phyloP scores from a whole-genome alignment of 2,329 filamentous ascomycete species.

The Cercospora sp. region DNA sequence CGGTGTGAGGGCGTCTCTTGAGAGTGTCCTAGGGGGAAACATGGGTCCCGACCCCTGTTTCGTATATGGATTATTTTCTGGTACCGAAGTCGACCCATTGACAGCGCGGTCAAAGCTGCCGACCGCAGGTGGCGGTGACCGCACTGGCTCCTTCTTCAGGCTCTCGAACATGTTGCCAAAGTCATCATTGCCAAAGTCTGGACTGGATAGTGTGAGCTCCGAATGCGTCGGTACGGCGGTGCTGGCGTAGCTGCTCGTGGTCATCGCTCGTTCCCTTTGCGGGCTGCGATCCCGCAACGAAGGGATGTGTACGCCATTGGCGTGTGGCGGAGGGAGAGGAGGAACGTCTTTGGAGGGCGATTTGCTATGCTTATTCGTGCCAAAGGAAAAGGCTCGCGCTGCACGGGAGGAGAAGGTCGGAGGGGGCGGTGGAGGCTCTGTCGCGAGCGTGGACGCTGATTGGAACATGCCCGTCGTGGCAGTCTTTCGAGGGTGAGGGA shows the following conservation, averaged over 20 bases:
- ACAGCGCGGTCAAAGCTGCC: conserved; percentile 28
- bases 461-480: conserved; percentile 44
- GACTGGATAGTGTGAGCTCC: conserved; percentile 34
- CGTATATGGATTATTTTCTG: conserved; percentile 21
- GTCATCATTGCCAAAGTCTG: conserved; percentile 39
- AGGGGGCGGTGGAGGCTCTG: conserved; percentile 37
- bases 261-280: conserved; percentile 45
- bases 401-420: conserved; percentile 45
- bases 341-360: conserved; percentile 25
- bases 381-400: conserved; percentile 57
- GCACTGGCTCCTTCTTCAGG: conserved; percentile 30
- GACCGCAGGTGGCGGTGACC: conserved; percentile 26
- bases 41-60: conserved; percentile 38
- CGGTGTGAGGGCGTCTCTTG: conserved; percentile 34
- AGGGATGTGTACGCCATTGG: background rate
- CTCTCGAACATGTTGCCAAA: conserved; percentile 43
- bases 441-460: conserved; percentile 44
- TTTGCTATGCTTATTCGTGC: conserved; percentile 40
- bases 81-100: conserved; percentile 15
- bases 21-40: conserved; percentile 38
- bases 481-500: conserved; percentile 38
- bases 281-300: conserved; percentile 25
- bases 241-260: conserved; percentile 44
- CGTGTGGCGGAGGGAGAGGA: conserved; percentile 26
- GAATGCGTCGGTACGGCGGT: conserved; percentile 39